Base-by-base conservation (phyloP, 805 yeast genomes). In the Lachancea thermotolerans region DNA sequence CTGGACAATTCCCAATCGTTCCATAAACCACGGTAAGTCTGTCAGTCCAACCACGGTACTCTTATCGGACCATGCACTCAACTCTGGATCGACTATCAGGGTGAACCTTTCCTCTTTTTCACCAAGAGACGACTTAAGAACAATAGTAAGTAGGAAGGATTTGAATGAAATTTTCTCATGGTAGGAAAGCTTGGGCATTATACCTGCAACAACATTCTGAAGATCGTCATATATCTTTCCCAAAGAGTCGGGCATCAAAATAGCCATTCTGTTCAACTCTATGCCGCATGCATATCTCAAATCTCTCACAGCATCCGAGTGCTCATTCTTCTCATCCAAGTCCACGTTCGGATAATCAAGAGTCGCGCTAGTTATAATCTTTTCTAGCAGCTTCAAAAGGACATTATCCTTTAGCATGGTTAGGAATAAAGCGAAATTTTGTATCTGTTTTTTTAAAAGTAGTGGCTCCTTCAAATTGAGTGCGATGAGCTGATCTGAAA, bases 1-100 rank as follows among this genome's bases (percentile, higher is more conserved):
- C 60, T 81, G 81, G 2, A 89, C 98, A 45, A 93, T 87, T 2
- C 99, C 99, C 42, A 95, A 75, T 56, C 97, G 76, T 65, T 90
- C 98, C 98, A 93, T 91, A 56, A 93, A 93, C 98, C 98, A 93
- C 49, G 88, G 96, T 37, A 95, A 72, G 59, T 91, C 95, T 58
- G 82, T 71, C 27, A 93, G 69, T 0, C 97, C 97, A 58, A 88
- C 88, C 50, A 87, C 89, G 0, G 97, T 91, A 10, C 79, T 81
- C 16, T 89, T 91, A 38, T 90, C 89, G 0, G 91, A 82, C 99
- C 99, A 93, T 0, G 96, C 90, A 10, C 75, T 68, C 40, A 95
- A 70, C 52, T 93, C 97, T 0, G 96, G 95, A 60, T 93, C 99
- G 1, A 95, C 99, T 46, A 95, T 85, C 37, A 79, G 75, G 16